Evolutionary conservation across 495 filamentous ascomycete genomes (phyloP).

Genomic region (Penicillium riverlandense): DNA sequence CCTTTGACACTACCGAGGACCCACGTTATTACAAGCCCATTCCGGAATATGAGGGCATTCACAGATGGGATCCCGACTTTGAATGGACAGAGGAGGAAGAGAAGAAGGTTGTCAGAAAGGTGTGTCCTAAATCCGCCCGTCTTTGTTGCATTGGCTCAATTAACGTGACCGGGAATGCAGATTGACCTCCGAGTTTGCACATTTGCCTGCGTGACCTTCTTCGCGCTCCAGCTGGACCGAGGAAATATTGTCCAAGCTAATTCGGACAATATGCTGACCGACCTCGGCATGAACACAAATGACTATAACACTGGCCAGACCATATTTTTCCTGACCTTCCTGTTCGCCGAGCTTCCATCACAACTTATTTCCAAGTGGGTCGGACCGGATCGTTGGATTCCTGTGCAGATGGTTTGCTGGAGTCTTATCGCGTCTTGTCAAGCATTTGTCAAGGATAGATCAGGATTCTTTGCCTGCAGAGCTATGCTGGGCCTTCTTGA

Average conservation of each 20-base stretch:
- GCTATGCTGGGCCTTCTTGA: conserved; percentile 67
- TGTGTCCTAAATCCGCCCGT: conserved; percentile 12
- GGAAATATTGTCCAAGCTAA: conserved; percentile 67
- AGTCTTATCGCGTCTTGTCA: conserved; percentile 63
- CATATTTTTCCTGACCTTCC: conserved; percentile 60
- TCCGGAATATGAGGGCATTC: conserved; percentile 57
- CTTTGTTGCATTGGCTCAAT: neutral
- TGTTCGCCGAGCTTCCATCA: conserved; percentile 65
- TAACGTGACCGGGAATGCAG: conserved; percentile 14
- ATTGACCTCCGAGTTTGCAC: conserved; percentile 52
- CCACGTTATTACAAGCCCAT: conserved; percentile 51
- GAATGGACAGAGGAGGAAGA: conserved; percentile 68
- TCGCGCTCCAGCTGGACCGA: conserved; percentile 74
- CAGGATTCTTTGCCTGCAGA: conserved; percentile 56
- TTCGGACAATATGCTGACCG: conserved; percentile 61
- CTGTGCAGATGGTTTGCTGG: conserved; percentile 74
- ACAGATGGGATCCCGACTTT: conserved; percentile 68
- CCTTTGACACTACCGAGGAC: conserved; percentile 37
- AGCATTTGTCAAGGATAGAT: conserved; percentile 54
- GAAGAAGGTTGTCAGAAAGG: conserved; percentile 57
- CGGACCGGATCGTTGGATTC: conserved; percentile 82
- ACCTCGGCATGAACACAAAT: conserved; percentile 57
- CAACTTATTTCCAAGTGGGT: conserved; percentile 66
- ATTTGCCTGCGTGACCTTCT: conserved; percentile 73
- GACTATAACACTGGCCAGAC: conserved; percentile 76